These are phyloP conservation scores for Blastocystis sp. DNA, from an alignment of 352 stramenopile genomes.

Conservation along the genomic window DNA sequence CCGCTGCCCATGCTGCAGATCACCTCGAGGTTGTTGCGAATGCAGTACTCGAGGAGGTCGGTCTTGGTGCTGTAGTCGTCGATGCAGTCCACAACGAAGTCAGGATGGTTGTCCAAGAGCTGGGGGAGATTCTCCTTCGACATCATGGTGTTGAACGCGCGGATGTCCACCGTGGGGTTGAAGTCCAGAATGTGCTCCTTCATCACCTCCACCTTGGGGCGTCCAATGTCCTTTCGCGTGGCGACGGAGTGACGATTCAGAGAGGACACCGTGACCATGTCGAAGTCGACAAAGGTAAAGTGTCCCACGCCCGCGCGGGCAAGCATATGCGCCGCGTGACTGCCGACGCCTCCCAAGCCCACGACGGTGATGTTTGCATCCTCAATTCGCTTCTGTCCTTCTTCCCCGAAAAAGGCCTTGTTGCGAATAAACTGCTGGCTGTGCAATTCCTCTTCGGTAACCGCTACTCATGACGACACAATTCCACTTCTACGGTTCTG, in stretches of 20 bases:
- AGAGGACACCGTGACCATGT: constrained; percentile 97
- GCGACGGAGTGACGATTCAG: constrained; percentile 97
- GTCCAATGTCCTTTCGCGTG: constrained; percentile 91
- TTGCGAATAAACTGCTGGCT: constrained; percentile 86
- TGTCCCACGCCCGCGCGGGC: constrained; percentile 90
- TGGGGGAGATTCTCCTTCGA: constrained; percentile 40
- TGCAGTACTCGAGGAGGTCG: constrained; percentile 88
- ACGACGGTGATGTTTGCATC: constrained; percentile 90
- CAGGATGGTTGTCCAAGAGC: constrained; percentile 77
- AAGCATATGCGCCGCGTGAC: constrained; percentile 94
- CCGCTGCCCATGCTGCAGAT: constrained; percentile 89
- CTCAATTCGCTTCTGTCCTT: constrained; percentile 87
- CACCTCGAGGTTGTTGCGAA: constrained; percentile 80
- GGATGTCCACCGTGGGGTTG: constrained; percentile 60
- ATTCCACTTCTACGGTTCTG: background rate
- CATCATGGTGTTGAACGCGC: background rate
- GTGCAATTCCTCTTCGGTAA: constrained; percentile 73
- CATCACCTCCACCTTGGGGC: constrained; percentile 83
- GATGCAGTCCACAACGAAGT: constrained; percentile 97
- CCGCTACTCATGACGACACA: background rate
- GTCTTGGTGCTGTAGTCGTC: constrained; percentile 97
- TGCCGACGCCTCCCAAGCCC: constrained; percentile 93
- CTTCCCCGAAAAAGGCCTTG: constrained; percentile 89
- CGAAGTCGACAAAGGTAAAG: constrained; percentile 97
- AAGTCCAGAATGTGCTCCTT: constrained; percentile 81